phyloP scores from a whole-genome alignment of 192 early-diverging fungal genomes.

The Backusella morwellensis region DNA sequence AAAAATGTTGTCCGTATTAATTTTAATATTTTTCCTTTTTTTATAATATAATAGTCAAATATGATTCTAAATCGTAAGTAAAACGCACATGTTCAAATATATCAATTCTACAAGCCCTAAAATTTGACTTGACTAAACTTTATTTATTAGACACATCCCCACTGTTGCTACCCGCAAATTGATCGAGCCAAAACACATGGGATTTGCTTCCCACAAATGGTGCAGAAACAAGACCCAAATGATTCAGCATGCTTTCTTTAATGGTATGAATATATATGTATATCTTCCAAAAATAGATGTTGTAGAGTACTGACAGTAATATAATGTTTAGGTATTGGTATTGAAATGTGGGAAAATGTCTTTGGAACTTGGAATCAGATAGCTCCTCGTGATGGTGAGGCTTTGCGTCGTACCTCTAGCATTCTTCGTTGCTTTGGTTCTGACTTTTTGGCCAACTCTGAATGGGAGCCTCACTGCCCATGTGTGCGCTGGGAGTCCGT shows the following conservation, averaged over 20 bases:
- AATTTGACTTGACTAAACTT: background rate
- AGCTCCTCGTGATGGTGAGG: constrained; percentile 20
- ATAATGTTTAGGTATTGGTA: constrained; percentile 16
- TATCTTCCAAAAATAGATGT: background rate
- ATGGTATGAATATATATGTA: background rate
- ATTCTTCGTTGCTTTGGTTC: constrained; percentile 24
- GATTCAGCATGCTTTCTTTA: constrained; percentile 24
- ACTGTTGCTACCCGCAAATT: constrained; percentile 19
- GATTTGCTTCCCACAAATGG: constrained; percentile 17
- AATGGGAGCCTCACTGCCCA: constrained; percentile 25
- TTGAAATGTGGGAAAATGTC: constrained; percentile 28
- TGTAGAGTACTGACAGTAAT: background rate
- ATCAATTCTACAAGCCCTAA: background rate
- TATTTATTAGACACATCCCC: constrained; percentile 8
- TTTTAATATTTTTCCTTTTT: background rate
- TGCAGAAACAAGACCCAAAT: constrained; percentile 19
- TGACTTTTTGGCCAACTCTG: constrained; percentile 13
- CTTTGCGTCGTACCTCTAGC: constrained; percentile 12
- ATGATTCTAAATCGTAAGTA: constrained; percentile 20
- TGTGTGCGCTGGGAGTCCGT: constrained; percentile 21
- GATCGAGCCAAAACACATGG: constrained; percentile 19
- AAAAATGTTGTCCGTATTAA: background rate
- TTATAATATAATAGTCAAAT: constrained; percentile 10
- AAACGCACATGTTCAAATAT: background rate
- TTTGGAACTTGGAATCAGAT: constrained; percentile 29